Evolutionary conservation across 768 basidiomycete genomes (phyloP).

Genomic region (Psilocybe azurescens): DNA sequence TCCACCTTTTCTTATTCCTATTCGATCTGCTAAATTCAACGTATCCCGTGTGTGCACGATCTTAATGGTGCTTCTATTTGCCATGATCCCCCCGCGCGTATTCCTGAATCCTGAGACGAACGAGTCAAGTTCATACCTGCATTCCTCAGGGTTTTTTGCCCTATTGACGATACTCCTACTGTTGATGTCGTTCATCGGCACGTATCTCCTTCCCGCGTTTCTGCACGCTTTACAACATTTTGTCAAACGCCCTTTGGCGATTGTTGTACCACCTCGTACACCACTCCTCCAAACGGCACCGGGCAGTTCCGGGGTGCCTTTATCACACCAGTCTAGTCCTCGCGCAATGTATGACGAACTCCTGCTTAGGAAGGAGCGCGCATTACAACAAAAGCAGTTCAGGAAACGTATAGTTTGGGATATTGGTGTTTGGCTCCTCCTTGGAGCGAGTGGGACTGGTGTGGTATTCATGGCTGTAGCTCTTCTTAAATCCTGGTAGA

Average conservation of each 20-base stretch:
- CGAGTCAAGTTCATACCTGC: constrained; percentile 19
- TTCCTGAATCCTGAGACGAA: constrained; percentile 7
- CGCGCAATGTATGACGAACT: constrained; percentile 63
- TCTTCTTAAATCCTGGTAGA: background rate
- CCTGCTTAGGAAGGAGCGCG: constrained; percentile 84
- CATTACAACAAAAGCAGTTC: constrained; percentile 76
- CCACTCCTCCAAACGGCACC: constrained; percentile 29
- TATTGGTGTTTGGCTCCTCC: constrained; percentile 77
- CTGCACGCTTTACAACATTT: constrained; percentile 85
- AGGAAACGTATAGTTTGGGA: constrained; percentile 83
- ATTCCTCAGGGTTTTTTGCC: constrained; percentile 20
- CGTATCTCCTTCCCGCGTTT: constrained; percentile 75
- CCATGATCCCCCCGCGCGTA: constrained; percentile 45
- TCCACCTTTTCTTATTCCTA: constrained; percentile 57
- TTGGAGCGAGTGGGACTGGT: constrained; percentile 53
- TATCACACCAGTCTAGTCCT: constrained; percentile 26
- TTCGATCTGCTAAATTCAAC: constrained; percentile 47
- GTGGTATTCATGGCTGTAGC: constrained; percentile 7
- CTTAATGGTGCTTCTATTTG: constrained; percentile 45
- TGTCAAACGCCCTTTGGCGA: constrained; percentile 82
- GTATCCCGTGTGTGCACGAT: constrained; percentile 50
- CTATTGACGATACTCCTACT: constrained; percentile 53
- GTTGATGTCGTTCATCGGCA: constrained; percentile 55
- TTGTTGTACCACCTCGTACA: constrained; percentile 65
- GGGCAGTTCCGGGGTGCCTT: background rate